Evolutionary conservation across 1,284 basidiomycete genomes (phyloP).

Genomic region (Trichosporon faecale): DNA sequence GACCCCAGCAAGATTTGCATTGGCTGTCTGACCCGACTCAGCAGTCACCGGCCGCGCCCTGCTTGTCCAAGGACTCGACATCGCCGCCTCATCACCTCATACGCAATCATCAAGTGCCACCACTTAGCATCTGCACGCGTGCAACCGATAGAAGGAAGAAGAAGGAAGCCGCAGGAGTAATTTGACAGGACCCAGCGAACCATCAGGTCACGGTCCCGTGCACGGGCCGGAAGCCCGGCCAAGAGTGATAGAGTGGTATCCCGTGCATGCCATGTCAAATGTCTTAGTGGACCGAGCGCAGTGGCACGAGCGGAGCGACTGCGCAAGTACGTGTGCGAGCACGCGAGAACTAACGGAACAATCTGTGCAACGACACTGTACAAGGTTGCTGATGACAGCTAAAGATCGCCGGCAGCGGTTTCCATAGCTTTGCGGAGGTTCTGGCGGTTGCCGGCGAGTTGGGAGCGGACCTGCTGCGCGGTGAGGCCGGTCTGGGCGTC

Average conservation of each 20-base stretch:
- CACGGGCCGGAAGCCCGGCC: background rate
- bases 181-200: background rate
- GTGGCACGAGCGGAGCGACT: background rate
- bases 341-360: background rate
- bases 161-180: slow-evolving; percentile 1
- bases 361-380: too few relatives aligned
- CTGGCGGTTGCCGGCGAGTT: background rate
- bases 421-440: slow-evolving; percentile 2
- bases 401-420: background rate
- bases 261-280: slow-evolving; percentile 4
- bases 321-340: background rate
- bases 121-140: slow-evolving; percentile 24
- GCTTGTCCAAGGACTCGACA: slow-evolving; percentile 47
- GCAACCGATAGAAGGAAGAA: slow-evolving; percentile 21
- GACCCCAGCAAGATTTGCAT: slow-evolving; percentile 15
- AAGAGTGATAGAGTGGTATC: background rate
- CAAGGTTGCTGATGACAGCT: background rate
- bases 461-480: background rate
- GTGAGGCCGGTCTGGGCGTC: slow-evolving; percentile 4
- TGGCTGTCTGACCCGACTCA: slow-evolving; percentile 13
- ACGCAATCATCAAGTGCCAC: slow-evolving; percentile 24
- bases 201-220: background rate
- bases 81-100: slow-evolving; percentile 32
- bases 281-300: background rate
- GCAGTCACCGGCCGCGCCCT: slow-evolving; percentile 45